Percentiles rank a stretch among this genome's conserved stretches.
Evolutionary conservation across 768 basidiomycete species (phyloP).

Genomic region (Cystoderma amianthinum): DNA sequence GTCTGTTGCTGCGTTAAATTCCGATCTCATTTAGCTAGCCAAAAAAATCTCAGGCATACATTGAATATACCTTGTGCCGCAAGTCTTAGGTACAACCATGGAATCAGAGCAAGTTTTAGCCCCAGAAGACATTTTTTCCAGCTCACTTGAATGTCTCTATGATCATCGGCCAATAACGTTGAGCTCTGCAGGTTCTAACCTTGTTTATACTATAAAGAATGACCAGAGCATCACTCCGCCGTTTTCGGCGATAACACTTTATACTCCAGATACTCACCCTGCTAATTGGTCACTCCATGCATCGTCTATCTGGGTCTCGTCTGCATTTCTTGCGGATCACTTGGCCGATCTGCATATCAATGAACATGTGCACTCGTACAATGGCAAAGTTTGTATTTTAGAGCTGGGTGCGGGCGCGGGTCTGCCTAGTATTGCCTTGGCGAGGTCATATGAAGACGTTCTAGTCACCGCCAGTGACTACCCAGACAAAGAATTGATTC

Average conservation of each 20-base stretch:
- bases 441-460: conserved; percentile 32
- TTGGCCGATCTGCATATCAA: conserved; percentile 38
- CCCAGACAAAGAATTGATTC: conserved; percentile 57
- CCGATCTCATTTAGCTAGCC: too few species aligned
- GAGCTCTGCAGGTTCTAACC: conserved; percentile 46
- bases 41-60: too few species aligned
- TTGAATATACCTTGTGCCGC: too few species aligned
- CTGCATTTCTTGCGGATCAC: conserved; percentile 63
- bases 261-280: conserved; percentile 58
- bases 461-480: conserved; percentile 61
- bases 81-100: too few species aligned
- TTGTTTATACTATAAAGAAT: conserved; percentile 30
- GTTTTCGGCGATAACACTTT: conserved; percentile 34
- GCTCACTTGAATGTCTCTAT: conserved; percentile 57
- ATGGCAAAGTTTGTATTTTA: conserved; percentile 31
- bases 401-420: conserved; percentile 76
- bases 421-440: conserved; percentile 63
- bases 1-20: too few species aligned
- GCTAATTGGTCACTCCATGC: conserved; percentile 75
- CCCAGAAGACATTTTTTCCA: conserved; percentile 64
- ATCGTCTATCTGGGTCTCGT: conserved; percentile 68
- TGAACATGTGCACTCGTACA: conserved; percentile 8
- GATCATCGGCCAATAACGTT: conserved; percentile 54
- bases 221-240: too few species aligned
- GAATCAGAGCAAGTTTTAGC: too few species aligned